Evolutionary conservation across 176 grass and related monocot genomes (phyloP).

Genomic region (Pontederia crassipes): DNA sequence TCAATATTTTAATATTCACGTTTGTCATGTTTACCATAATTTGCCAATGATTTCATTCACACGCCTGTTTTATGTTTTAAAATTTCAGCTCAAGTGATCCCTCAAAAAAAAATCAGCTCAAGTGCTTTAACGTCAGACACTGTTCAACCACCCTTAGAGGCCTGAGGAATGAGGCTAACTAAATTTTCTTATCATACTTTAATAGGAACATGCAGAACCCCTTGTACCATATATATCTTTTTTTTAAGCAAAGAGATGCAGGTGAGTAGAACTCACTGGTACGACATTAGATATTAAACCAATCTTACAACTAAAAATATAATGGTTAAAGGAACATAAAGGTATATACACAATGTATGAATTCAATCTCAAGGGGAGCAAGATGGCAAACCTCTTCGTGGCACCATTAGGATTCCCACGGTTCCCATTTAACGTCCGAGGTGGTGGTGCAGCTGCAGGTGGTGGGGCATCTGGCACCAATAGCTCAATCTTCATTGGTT

Average conservation of each 20-base stretch:
- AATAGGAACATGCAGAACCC: no score
- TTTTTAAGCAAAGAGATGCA: not conserved
- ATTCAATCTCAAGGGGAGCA: not conserved
- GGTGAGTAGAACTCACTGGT: not conserved
- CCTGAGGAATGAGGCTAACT: no score
- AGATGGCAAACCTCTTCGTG: conserved; percentile 46
- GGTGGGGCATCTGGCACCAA: conserved; percentile 69
- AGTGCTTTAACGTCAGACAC: no score
- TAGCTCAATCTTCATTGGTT: conserved; percentile 94
- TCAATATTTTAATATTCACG: no score
- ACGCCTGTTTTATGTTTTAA: no score
- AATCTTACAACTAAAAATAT: not conserved
- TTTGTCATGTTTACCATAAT: no score
- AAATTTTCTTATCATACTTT: no score
- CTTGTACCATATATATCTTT: not conserved
- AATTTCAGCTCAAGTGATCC: no score
- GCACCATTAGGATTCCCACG: conserved; percentile 14
- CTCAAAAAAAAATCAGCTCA: no score
- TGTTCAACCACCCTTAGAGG: no score
- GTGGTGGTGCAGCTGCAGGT: conserved; percentile 33
- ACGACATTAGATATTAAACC: not conserved
- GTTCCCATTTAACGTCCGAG: conserved; percentile 32
- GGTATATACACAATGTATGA: not conserved
- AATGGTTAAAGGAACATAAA: not conserved
- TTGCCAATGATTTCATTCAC: no score